Conservation (phyloP, 495 filamentous ascomycete genomes). For the Aspergillus carlsbadensis region DNA sequence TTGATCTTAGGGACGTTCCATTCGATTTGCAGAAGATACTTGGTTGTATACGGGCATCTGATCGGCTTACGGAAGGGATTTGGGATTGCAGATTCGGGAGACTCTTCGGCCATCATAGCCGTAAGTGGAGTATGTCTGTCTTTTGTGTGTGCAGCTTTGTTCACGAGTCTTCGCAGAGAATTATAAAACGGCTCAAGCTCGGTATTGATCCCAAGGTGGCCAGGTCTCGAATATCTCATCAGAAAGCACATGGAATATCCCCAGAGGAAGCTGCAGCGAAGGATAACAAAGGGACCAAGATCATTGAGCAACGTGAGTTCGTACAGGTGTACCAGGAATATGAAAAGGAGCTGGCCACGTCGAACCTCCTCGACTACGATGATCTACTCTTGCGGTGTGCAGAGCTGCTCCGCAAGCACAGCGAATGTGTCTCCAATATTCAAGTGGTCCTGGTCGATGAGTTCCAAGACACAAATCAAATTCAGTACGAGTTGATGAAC, state of each 20-base stretch:
- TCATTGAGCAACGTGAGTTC: slow-evolving; percentile 69
- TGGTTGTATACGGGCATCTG: slow-evolving; percentile 79
- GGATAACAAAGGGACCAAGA: slow-evolving; percentile 41
- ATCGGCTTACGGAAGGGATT: slow-evolving; percentile 83
- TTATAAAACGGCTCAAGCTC: slow-evolving; percentile 70
- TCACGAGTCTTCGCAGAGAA: slow-evolving; percentile 49
- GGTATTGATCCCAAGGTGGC: slow-evolving; percentile 68
- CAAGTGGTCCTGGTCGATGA: slow-evolving; percentile 95
- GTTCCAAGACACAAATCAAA: slow-evolving; percentile 94
- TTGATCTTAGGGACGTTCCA: slow-evolving; percentile 95
- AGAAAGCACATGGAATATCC: slow-evolving; percentile 71
- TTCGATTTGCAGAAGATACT: slow-evolving; percentile 84
- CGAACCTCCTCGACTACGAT: slow-evolving; percentile 92
- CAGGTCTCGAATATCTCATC: slow-evolving; percentile 75
- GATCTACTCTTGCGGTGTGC: slow-evolving; percentile 85
- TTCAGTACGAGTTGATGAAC: slow-evolving; percentile 95
- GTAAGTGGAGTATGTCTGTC: slow-evolving; percentile 9
- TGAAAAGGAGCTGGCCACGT: slow-evolving; percentile 65
- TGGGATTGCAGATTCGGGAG: slow-evolving; percentile 86
- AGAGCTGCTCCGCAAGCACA: slow-evolving; percentile 72
- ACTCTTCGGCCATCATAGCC: slow-evolving; percentile 69
- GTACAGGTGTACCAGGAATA: slow-evolving; percentile 76
- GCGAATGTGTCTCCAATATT: slow-evolving; percentile 86
- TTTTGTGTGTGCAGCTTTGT: background rate
- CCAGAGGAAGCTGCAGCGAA: slow-evolving; percentile 43